Percentiles rank a stretch among this genome's conserved stretches.
Conservation (phyloP, 257 asterid species). For the Agastache rugosa region DNA sequence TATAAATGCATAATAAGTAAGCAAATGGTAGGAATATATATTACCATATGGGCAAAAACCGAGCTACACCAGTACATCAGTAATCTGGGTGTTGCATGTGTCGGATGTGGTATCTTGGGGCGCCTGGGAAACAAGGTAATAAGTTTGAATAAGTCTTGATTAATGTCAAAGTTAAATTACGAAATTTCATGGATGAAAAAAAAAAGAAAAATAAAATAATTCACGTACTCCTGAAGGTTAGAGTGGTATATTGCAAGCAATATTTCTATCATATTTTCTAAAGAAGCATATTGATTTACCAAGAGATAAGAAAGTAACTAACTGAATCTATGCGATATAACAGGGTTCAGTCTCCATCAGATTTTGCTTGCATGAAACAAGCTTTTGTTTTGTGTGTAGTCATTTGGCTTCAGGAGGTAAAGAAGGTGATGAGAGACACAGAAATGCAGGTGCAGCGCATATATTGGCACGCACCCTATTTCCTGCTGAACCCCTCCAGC, state of each 20-base stretch:
- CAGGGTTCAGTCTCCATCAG: conserved; percentile 75
- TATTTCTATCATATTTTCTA: not conserved
- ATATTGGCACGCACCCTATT: conserved; percentile 56
- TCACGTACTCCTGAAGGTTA: not conserved
- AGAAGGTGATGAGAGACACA: conserved; percentile 57
- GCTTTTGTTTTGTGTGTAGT: conserved; percentile 67
- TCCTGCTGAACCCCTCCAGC: conserved; percentile 45
- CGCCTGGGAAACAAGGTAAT: conserved; percentile 67
- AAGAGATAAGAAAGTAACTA: conserved; percentile 32
- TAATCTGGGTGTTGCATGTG: conserved; percentile 51
- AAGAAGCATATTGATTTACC: not conserved
- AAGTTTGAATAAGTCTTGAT: conserved; percentile 7
- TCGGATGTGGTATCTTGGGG: conserved; percentile 68
- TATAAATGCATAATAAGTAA: conserved; percentile 60
- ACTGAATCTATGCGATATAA: conserved; percentile 33
- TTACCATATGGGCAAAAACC: conserved; percentile 58
- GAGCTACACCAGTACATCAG: conserved; percentile 49
- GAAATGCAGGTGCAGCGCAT: conserved; percentile 58
- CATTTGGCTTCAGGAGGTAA: conserved; percentile 69
- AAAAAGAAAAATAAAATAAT: conserved; percentile 4
- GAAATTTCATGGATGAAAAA: not conserved
- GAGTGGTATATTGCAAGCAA: not conserved
- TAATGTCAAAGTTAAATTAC: not conserved
- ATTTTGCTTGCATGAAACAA: conserved; percentile 59
- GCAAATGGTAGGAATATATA: conserved; percentile 66